Evolutionary conservation across 2,329 filamentous ascomycete genomes (phyloP), one percentile per base, ranked within the genome.

Genomic region (Colletotrichum sp.): DNA sequence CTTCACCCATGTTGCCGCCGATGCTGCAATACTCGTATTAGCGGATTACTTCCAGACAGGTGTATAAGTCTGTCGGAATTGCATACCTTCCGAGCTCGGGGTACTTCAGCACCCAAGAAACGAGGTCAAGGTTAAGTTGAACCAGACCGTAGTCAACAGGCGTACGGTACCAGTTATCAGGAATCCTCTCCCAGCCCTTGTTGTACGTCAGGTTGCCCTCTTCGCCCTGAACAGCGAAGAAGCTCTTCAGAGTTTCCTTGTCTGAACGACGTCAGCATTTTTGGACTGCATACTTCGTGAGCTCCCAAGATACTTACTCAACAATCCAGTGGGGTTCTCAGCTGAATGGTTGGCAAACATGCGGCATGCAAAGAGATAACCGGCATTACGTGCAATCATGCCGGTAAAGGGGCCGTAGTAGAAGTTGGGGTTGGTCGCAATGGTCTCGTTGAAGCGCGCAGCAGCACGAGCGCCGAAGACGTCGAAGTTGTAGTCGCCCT

Each of bases 361-460:
- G 13, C 87, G 84, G 10, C 80, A 85, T 4, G 84, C 78, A 75
- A 90, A 90, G 22, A 85, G 79, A 76, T 85, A 89, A 3, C 86
- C 89, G 15, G 89, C 88, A 64, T 89, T 88, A 0, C 87, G 85
- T 8, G 85, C 86, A 24, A 90, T 80, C 68, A 89, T 83, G 16
- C 89, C 89, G 3, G 87, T 89, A 69, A 88, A 86, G 2, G 89
- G 90, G 1, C 89, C 89, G 68, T 88, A 90, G 82, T 89, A 91
- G 80, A 90, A 90, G 64, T 88, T 84, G 0, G 89, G 89, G 79
- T 92, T 92, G 30, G 84, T 86, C 28, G 82, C 81, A 12, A 90
- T 85, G 55, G 85, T 88, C 78, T 90, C 82, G 16, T 88, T 77
- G 79, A 88, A 89, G 4, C 89, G 86, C 16, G 83, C 79, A 13